These are phyloP conservation scores for Flaveria trinervia DNA, from an alignment of 129 eudicot genomes.

Conservation along the genomic window DNA sequence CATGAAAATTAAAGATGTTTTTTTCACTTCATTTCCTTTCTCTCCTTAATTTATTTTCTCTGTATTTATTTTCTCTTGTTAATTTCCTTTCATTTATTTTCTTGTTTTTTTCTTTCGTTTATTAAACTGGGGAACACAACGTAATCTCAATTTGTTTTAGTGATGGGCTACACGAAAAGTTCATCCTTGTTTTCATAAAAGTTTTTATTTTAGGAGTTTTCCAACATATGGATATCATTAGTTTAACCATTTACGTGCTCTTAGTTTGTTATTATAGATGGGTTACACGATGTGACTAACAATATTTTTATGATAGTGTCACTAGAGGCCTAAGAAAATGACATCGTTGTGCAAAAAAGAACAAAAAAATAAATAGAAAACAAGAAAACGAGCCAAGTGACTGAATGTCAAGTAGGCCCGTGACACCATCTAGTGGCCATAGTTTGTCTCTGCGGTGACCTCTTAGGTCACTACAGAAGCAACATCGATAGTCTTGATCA, in stretches of 20 bases:
- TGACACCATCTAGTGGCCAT: conserved; percentile 33
- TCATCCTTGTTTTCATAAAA: too few relatives aligned
- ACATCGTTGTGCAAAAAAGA: conserved; percentile 54
- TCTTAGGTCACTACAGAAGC: conserved; percentile 39
- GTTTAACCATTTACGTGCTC: not conserved
- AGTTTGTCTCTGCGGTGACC: conserved; percentile 44
- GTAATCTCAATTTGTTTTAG: too few relatives aligned
- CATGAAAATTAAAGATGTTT: too few relatives aligned
- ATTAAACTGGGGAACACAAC: too few relatives aligned
- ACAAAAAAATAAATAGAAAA: conserved; percentile 34
- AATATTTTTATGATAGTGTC: conserved; percentile 57
- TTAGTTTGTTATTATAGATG: conserved; percentile 39
- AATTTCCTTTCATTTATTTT: too few relatives aligned
- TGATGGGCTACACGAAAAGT: too few relatives aligned
- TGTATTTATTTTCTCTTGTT: too few relatives aligned
- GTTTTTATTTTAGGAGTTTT: too few relatives aligned
- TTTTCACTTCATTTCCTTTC: too few relatives aligned
- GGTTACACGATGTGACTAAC: conserved; percentile 66
- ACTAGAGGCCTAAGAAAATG: conserved; percentile 45
- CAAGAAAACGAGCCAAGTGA: conserved; percentile 17
- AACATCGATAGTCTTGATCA: conserved; percentile 30
- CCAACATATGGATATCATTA: not conserved
- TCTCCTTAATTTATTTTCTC: too few relatives aligned
- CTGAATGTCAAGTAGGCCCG: conserved; percentile 42
- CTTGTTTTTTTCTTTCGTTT: too few relatives aligned